A percentile compares a stretch with the other conserved stretches of the same genome.
Conservation (phyloP, 352 stramenopile species). For the Aphanomyces invadans region DNA sequence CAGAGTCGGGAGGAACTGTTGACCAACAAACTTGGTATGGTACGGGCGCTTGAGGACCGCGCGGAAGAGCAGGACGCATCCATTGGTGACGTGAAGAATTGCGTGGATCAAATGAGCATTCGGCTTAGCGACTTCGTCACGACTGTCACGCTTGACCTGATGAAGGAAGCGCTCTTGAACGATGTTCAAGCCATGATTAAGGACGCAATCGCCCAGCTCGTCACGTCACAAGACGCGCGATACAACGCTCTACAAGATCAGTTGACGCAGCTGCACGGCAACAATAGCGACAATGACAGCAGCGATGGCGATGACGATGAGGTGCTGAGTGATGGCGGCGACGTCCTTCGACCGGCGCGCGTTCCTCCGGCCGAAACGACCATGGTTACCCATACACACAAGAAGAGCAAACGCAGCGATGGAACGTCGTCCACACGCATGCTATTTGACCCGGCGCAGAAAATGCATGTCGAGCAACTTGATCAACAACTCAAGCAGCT, state of each 20-base stretch:
- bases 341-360: background rate
- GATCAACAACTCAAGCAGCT: constrained; percentile 8
- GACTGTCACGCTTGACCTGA: background rate
- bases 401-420: background rate
- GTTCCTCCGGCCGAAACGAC: constrained; percentile 1
- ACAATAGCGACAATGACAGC: background rate
- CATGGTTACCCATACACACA: background rate
- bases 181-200: constrained; percentile 5
- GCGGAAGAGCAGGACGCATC: background rate
- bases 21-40: background rate
- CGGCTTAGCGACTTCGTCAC: constrained; percentile 5
- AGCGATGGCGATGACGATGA: background rate
- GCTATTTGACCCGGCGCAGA: background rate
- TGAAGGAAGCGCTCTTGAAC: background rate
- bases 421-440: background rate
- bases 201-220: background rate
- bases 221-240: background rate
- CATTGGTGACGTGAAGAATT: background rate
- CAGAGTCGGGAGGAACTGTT: background rate
- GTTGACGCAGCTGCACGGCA: background rate
- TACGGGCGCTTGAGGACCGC: background rate
- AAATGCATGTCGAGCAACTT: background rate
- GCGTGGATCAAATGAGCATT: background rate
- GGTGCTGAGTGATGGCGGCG: background rate
- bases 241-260: background rate